phyloP scores from a whole-genome alignment of 176 grass and related monocot genomes.

The Musa schizocarpa region DNA sequence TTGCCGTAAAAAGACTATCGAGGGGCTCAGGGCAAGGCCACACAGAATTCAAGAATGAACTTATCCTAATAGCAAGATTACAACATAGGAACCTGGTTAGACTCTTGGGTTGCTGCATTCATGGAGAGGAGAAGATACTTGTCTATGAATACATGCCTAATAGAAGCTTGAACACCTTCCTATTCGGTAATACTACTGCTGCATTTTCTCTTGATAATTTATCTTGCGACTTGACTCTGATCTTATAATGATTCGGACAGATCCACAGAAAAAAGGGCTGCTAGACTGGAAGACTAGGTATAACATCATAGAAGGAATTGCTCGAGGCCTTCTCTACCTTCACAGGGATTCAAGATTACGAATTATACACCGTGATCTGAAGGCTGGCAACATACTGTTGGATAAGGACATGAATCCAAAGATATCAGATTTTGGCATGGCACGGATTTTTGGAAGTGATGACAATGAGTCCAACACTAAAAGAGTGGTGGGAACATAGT shows the following conservation, averaged over 20 bases:
- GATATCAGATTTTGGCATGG: conserved; percentile 22
- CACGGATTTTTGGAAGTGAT: conserved; percentile 13
- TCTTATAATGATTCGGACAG: background rate
- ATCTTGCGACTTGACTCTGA: background rate
- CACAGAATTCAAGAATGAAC: conserved; percentile 40
- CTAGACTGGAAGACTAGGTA: conserved; percentile 41
- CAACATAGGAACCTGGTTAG: conserved; percentile 40
- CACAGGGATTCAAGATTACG: conserved; percentile 28
- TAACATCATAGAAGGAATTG: conserved; percentile 39
- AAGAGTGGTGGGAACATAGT: conserved; percentile 12
- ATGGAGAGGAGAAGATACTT: conserved; percentile 27
- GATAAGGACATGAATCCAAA: conserved; percentile 12
- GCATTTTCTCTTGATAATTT: background rate
- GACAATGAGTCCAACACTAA: conserved; percentile 6
- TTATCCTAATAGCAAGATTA: conserved; percentile 36
- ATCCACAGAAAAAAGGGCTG: conserved; percentile 20
- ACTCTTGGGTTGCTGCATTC: conserved; percentile 32
- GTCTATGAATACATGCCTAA: conserved; percentile 40
- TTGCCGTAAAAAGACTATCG: conserved; percentile 38
- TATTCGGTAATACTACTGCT: conserved; percentile 21
- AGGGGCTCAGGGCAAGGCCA: conserved; percentile 31
- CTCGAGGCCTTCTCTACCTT: conserved; percentile 35
- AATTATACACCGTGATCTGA: conserved; percentile 16
- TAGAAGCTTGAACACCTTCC: conserved; percentile 32
- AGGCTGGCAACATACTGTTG: conserved; percentile 17